Conservation (phyloP, 2,329 filamentous ascomycete species). For the Aspergillus sp. region DNA sequence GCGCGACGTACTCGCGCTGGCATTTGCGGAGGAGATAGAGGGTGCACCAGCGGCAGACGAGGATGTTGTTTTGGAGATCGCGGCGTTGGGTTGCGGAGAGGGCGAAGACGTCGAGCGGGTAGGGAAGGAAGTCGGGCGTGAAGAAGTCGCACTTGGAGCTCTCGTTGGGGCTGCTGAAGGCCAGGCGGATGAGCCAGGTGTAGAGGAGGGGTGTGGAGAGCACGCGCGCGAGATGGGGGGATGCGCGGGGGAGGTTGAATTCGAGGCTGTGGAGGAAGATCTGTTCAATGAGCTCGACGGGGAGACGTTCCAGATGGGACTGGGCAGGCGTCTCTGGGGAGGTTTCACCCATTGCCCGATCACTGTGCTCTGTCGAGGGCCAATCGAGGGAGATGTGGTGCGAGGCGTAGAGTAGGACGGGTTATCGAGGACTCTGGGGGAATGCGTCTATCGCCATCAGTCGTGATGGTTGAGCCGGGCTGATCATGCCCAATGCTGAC, state of each 20-base stretch:
- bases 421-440: too few species aligned
- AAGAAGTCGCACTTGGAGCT: slow-evolving; percentile 32
- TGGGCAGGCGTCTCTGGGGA: slow-evolving; percentile 6
- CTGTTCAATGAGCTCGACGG: slow-evolving; percentile 48
- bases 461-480: too few species aligned
- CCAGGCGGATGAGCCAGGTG: slow-evolving; percentile 42
- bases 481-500: too few species aligned
- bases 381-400: background rate
- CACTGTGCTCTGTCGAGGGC: background rate
- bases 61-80: slow-evolving; percentile 34
- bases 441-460: too few species aligned
- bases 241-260: slow-evolving; percentile 46
- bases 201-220: slow-evolving; percentile 43
- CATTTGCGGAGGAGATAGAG: slow-evolving; percentile 37
- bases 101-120: slow-evolving; percentile 31
- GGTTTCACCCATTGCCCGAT: slow-evolving; percentile 14
- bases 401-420: background rate
- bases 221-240: slow-evolving; percentile 37
- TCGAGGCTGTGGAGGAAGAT: slow-evolving; percentile 53
- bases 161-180: slow-evolving; percentile 39
- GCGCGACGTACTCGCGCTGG: slow-evolving; percentile 37
- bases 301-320: slow-evolving; percentile 44
- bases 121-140: slow-evolving; percentile 37
- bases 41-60: slow-evolving; percentile 43
- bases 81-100: slow-evolving; percentile 27